These are phyloP conservation scores for Silybum marianum DNA, from an alignment of 129 eudicot species.

Conservation along the genomic window DNA sequence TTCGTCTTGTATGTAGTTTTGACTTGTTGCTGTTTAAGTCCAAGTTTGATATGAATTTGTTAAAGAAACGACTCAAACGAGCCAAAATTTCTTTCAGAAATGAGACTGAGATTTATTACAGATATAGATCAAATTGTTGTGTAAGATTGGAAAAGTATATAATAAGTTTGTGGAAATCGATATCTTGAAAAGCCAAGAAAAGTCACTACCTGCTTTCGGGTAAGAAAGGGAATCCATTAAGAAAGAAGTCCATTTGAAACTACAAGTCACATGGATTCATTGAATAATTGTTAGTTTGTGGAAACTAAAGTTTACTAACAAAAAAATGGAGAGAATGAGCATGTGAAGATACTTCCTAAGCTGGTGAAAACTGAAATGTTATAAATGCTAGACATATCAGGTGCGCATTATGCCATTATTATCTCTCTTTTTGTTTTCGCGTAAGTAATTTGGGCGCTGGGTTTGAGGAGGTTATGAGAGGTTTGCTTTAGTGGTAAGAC, in stretches of 20 bases:
- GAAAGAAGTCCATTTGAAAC: conserved; percentile 12
- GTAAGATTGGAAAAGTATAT: conserved; percentile 4
- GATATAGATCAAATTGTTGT: conserved; percentile 20
- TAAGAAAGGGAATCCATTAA: conserved; percentile 1
- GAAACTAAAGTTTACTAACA: conserved; percentile 1
- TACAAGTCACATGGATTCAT: conserved; percentile 9
- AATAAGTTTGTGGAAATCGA: neutral
- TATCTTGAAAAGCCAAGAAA: neutral
- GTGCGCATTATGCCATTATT: conserved; percentile 1
- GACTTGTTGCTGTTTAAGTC: neutral
- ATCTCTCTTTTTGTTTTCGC: conserved; percentile 16
- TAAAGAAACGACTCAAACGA: neutral
- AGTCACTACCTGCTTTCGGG: neutral
- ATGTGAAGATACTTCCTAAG: conserved; percentile 35
- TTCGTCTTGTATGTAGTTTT: neutral
- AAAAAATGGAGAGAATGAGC: conserved; percentile 18
- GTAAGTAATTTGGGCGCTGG: conserved; percentile 1
- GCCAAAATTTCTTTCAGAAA: neutral
- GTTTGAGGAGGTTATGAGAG: conserved; percentile 9
- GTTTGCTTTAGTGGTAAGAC: conserved; percentile 19
- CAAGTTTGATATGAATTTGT: neutral
- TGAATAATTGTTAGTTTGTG: conserved; percentile 17
- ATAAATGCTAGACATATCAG: conserved; percentile 24
- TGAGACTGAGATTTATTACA: neutral
- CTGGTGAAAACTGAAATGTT: conserved; percentile 24